Conservation (phyloP, 2,329 filamentous ascomycete species). For the Aspergillus tamarii region DNA sequence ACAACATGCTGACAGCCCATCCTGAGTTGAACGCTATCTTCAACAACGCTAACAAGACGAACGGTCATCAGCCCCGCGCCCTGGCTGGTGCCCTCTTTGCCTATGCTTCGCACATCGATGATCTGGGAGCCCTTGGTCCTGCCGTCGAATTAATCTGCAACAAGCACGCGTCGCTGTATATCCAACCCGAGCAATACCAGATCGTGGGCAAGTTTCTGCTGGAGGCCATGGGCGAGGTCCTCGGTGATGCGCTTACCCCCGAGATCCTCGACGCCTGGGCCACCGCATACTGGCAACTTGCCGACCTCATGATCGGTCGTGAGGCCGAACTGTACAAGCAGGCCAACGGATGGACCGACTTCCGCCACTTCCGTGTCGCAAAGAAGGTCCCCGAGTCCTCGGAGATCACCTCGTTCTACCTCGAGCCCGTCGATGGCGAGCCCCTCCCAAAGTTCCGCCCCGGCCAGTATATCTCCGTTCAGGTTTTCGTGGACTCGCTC, state of each 20-base stretch:
- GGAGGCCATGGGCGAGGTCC: slow-evolving; percentile 66
- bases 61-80: slow-evolving; percentile 69
- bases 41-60: slow-evolving; percentile 70
- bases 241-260: slow-evolving; percentile 68
- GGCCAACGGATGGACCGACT: slow-evolving; percentile 66
- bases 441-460: slow-evolving; percentile 67
- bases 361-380: slow-evolving; percentile 68
- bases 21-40: slow-evolving; percentile 71
- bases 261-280: slow-evolving; percentile 70
- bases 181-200: slow-evolving; percentile 69
- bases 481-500: slow-evolving; percentile 60
- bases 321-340: slow-evolving; percentile 66
- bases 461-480: slow-evolving; percentile 73
- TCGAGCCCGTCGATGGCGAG: slow-evolving; percentile 64
- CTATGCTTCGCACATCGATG: slow-evolving; percentile 72
- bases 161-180: slow-evolving; percentile 73
- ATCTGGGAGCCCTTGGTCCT: slow-evolving; percentile 62
- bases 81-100: slow-evolving; percentile 70
- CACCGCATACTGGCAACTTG: slow-evolving; percentile 73
- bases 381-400: slow-evolving; percentile 68
- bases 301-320: slow-evolving; percentile 70
- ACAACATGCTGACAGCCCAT: slow-evolving; percentile 66
- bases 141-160: slow-evolving; percentile 71
- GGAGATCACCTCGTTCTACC: slow-evolving; percentile 71
- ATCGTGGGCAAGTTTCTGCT: slow-evolving; percentile 72